phyloP scores from a whole-genome alignment of 2,329 filamentous ascomycete genomes.

The Pseudogymnoascus sp. region DNA sequence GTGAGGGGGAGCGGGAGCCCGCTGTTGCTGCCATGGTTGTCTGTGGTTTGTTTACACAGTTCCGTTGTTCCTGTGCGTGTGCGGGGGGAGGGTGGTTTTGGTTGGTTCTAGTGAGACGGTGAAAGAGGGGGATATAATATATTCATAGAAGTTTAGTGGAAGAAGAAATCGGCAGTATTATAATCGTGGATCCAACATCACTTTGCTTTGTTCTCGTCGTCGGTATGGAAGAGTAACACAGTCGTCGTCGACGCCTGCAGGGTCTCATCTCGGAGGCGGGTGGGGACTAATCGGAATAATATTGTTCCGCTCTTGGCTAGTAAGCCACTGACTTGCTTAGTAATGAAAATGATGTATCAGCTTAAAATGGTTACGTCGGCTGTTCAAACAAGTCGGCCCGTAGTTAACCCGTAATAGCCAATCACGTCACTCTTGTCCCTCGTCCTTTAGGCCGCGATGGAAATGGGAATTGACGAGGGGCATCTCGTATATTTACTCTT shows the following conservation, averaged over 20 bases:
- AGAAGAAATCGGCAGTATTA: background rate
- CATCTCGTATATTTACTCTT: constrained; percentile 1
- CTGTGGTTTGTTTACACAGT: constrained; percentile 12
- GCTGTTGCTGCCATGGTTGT: constrained; percentile 14
- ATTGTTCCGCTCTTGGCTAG: background rate
- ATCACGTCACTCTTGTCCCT: background rate
- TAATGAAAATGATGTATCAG: background rate
- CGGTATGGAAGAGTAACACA: background rate
- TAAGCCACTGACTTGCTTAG: background rate
- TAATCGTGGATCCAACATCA: background rate
- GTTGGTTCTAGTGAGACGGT: background rate
- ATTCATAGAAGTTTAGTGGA: background rate
- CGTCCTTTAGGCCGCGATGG: background rate
- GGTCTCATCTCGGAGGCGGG: constrained; percentile 1
- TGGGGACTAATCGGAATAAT: constrained; percentile 2
- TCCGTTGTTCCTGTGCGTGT: background rate
- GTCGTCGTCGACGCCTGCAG: background rate
- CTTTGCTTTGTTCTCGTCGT: background rate
- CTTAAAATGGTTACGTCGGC: background rate
- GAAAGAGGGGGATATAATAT: background rate
- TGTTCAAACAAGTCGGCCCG: background rate
- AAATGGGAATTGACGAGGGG: background rate
- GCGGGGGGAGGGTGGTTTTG: background rate
- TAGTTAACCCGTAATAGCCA: background rate
- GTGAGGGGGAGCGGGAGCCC: constrained; percentile 35